Evolutionary conservation across 768 basidiomycete genomes (phyloP).

Genomic region (Pleurotus ostreatus): DNA sequence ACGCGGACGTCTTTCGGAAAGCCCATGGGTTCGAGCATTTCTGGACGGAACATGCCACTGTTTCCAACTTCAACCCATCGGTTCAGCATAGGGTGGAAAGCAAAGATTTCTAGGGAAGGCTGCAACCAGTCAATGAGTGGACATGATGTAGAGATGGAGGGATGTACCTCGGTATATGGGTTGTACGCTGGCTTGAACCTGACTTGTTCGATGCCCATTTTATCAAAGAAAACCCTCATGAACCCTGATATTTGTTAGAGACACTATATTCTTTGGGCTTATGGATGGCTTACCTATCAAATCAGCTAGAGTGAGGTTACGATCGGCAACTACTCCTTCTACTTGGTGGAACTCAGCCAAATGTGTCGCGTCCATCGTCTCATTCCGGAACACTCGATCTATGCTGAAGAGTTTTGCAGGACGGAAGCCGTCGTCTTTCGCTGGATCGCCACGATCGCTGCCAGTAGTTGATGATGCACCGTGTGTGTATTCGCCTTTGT

Average conservation of each 20-base stretch:
- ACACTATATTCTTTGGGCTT: not conserved
- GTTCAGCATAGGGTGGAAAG: constrained; percentile 90
- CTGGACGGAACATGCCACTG: constrained; percentile 99
- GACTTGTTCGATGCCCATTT: constrained; percentile 93
- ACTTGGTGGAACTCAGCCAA: constrained; percentile 99
- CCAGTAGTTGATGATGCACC: constrained; percentile 26
- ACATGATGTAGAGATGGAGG: constrained; percentile 1
- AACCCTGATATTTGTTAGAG: constrained; percentile 55
- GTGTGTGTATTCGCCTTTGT: constrained; percentile 37
- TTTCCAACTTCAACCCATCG: constrained; percentile 99
- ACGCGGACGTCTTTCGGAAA: constrained; percentile 95
- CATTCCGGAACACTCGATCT: constrained; percentile 97
- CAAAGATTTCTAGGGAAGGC: constrained; percentile 98
- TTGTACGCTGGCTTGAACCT: constrained; percentile 99
- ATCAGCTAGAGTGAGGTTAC: constrained; percentile 87
- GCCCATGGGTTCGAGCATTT: constrained; percentile 99
- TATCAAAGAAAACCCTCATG: constrained; percentile 97
- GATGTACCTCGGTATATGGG: constrained; percentile 86
- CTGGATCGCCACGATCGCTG: constrained; percentile 16
- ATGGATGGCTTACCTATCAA: constrained; percentile 67
- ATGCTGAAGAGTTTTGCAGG: constrained; percentile 96
- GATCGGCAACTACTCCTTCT: constrained; percentile 98
- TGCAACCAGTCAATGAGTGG: constrained; percentile 21
- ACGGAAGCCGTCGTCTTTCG: constrained; percentile 68
- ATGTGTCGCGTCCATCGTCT: constrained; percentile 98